Evolutionary conservation across 1,284 basidiomycete species (phyloP).

Genomic region (Mrakiaceae sp.): DNA sequence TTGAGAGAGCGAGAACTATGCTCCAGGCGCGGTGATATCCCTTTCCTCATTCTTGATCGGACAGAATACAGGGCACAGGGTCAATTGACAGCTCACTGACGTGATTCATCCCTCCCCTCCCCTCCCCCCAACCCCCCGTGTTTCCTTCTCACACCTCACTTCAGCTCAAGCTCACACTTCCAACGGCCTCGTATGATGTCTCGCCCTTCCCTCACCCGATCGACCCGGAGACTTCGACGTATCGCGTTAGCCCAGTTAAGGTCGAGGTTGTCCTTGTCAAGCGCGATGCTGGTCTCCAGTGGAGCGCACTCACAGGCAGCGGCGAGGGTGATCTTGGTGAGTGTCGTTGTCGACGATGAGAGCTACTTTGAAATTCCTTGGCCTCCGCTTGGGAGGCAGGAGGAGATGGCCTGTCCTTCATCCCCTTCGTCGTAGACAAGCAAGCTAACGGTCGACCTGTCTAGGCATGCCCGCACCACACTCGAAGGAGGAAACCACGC

Average conservation of each 20-base stretch:
- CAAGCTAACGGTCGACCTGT: too few relatives aligned
- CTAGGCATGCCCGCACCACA: constrained; percentile 8
- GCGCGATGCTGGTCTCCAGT: constrained; percentile 47
- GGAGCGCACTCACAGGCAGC: constrained; percentile 64
- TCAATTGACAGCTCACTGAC: not conserved
- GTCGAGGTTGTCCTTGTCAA: constrained; percentile 63
- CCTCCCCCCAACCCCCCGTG: not conserved
- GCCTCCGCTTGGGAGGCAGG: not conserved
- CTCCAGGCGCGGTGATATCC: not conserved
- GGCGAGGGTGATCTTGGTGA: constrained; percentile 17
- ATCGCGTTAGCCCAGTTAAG: constrained; percentile 68
- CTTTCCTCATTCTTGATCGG: not conserved
- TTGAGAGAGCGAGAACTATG: not conserved
- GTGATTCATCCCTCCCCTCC: too few relatives aligned
- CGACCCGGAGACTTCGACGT: constrained; percentile 49
- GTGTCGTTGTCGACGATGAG: not conserved
- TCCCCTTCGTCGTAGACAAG: too few relatives aligned
- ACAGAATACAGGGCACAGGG: not conserved
- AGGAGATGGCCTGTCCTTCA: too few relatives aligned
- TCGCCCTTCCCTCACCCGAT: constrained; percentile 73
- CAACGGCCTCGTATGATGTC: constrained; percentile 36
- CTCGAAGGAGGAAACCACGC: constrained; percentile 3
- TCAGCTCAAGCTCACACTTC: constrained; percentile 25
- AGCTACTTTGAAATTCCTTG: not conserved
- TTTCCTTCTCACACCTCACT: not conserved